Evolutionary conservation across 129 eudicot species (phyloP), one percentile per base, ranked within the genome.

Genomic region (Helichrysum umbraculigerum): DNA sequence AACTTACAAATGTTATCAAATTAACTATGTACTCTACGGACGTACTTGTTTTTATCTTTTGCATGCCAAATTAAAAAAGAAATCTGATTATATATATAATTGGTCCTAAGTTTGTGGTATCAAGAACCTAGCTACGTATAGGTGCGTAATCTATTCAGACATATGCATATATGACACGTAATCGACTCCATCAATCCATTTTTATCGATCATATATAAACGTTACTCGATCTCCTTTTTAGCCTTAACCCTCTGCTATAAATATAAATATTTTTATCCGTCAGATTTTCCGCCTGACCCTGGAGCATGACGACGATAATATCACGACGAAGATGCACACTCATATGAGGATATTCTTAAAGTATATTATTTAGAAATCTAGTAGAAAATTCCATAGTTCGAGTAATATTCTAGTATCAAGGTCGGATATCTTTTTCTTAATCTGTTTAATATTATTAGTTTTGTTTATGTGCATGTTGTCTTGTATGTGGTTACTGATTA

Each of bases 281-380:
- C 20, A 32, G 54, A 42, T 66, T 67, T 79, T 62, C 75, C 83
- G 70, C 70, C 83, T 54, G 16, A 17, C 17, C 1, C 54, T 47
- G 28, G 68, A 73, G 62, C 56, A 57, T 65, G 41, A 28, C n/a
- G 79, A 73, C 79, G 50, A 28, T 73, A 12, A 66, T 28, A 54
- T 73, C 66, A 73, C 12, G 83, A 79, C 79, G 79, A 79, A 14
- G 61, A 56, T 35, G 68, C 57, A 72, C 20, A 51, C 14, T 79
- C 62, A 73, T 41, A 66, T 56, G 66, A 3, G 79, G 70, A 79
- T 79, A 79, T 79, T 19, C 83, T 32, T 73, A n/a, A n/a, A 73
- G 83, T 29, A 79, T 79, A 79, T 79, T 79, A 73, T 14, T 56
- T 39, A 2, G 25, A 28, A 2, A 79, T 10, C 22, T 22, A 35